These are phyloP conservation scores for Raffaelea deltoideospora DNA, from an alignment of 2,329 filamentous ascomycete species.

Conservation along the genomic window DNA sequence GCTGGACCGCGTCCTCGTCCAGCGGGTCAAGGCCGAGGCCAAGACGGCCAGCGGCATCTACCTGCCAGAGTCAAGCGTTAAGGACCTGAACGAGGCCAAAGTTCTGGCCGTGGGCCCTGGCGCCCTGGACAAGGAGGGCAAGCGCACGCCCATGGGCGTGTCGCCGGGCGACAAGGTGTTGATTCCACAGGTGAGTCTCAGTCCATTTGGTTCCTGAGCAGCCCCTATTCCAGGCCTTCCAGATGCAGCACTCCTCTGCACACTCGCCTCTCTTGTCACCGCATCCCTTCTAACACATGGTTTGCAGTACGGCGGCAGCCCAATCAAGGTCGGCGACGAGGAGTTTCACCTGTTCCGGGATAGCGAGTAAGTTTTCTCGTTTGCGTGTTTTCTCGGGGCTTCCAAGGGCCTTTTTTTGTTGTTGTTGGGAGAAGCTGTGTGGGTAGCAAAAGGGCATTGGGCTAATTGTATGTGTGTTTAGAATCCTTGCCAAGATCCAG, in stretches of 20 bases:
- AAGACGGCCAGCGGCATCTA: constrained; percentile 97
- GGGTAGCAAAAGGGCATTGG: neutral
- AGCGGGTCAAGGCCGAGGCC: constrained; percentile 92
- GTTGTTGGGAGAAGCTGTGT: too few species aligned
- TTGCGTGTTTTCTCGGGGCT: neutral
- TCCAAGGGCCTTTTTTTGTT: too few species aligned
- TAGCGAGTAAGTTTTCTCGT: constrained; percentile 63
- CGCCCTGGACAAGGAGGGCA: constrained; percentile 72
- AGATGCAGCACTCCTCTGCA: too few species aligned
- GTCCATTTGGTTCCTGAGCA: neutral
- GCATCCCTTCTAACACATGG: neutral
- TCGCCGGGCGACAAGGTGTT: constrained; percentile 76
- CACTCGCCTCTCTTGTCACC: neutral
- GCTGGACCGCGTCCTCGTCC: constrained; percentile 93
- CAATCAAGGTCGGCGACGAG: constrained; percentile 94
- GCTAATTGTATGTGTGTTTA: constrained; percentile 24
- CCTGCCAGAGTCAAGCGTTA: constrained; percentile 89
- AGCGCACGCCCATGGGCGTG: constrained; percentile 75
- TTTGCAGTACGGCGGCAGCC: constrained; percentile 75
- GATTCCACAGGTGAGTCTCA: constrained; percentile 64
- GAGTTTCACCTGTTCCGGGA: constrained; percentile 95
- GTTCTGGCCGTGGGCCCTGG: constrained; percentile 92
- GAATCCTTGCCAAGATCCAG: constrained; percentile 97
- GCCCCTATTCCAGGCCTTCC: constrained; percentile 1
- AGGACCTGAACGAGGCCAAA: constrained; percentile 96